Base-by-base conservation (phyloP, 2,329 filamentous ascomycete species). In the Aspergillus ochraceus region DNA sequence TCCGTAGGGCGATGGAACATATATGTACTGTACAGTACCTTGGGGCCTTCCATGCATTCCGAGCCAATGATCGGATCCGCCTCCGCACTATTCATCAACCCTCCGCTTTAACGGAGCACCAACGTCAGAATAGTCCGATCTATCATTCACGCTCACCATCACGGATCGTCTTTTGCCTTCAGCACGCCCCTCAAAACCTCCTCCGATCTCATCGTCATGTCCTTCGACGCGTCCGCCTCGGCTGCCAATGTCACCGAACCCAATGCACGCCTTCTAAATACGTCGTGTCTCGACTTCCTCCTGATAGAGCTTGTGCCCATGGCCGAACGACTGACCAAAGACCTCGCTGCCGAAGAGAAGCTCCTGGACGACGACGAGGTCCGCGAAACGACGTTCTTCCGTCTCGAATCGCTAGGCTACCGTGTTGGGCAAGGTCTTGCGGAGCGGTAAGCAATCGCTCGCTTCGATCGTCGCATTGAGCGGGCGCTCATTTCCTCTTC, bases 221-320 rank as follows among this genome's bases (percentile, higher is more conserved):
- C 90, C 55, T 90, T 91, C 79, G 89, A 92, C 65, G 78, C 86
- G 49, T 83, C 88, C 50, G 81, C 87, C 70, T 88, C 88, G 2
- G 86, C 87, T 14, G 89, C 86, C 80, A 90, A 88, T 76, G 81
- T 87, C 60, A 84, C 84, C 65, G 92, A 96, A 77, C 90, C 91
- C 42, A 83, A 83, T 60, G 89, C 90, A 60, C 86, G 87, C 61
- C 90, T 93, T 79, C 83, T 97, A 69, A 89, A 86, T 79, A 87
- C 89, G 59, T 95, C 94, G 52, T 92, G 90, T 74, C 87, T 99
- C 70, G 95, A 99, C 77, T 90, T 99, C 68, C 86, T 99, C 58
- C 86, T 99, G 68, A 98, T 98, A 74, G 95, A 99, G 80, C 86
- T 99, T 57, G 95, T 99, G 17, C 95, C 95, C 45, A 89, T 98